These are phyloP conservation scores for Penicillium sp. DNA, from an alignment of 2,329 filamentous ascomycete genomes.

Conservation along the genomic window DNA sequence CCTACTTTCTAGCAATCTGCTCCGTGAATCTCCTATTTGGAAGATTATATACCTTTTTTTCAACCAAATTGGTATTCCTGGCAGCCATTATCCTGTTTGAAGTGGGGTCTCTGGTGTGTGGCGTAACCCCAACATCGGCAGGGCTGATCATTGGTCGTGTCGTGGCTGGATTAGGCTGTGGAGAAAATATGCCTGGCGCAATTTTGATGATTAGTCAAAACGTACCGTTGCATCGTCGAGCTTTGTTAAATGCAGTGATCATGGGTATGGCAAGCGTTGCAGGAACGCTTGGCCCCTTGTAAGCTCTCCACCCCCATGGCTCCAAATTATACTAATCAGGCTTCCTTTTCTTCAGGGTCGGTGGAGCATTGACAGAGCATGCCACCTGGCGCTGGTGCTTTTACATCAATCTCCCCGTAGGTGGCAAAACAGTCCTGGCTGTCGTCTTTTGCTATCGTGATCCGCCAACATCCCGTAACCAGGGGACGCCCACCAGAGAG, in stretches of 20 bases:
- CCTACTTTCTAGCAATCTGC: constrained; percentile 11
- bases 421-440: too few species aligned
- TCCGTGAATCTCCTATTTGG: constrained; percentile 38
- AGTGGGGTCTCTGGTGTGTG: constrained; percentile 38
- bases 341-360: not conserved
- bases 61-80: constrained; percentile 36
- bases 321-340: not conserved
- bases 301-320: not conserved
- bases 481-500: too few species aligned
- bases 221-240: constrained; percentile 54
- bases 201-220: constrained; percentile 25
- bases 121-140: constrained; percentile 31
- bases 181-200: constrained; percentile 30
- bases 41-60: constrained; percentile 27
- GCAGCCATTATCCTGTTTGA: constrained; percentile 36
- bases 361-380: too few species aligned
- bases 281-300: not conserved
- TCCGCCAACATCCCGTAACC: too few species aligned
- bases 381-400: too few species aligned
- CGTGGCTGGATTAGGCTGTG: constrained; percentile 33
- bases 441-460: not conserved
- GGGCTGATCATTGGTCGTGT: constrained; percentile 36
- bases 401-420: too few species aligned
- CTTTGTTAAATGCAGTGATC: constrained; percentile 47
- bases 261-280: constrained; percentile 59